Base-by-base conservation (phyloP, 1,139 yeast species). In the Geotrichum restrictum region DNA sequence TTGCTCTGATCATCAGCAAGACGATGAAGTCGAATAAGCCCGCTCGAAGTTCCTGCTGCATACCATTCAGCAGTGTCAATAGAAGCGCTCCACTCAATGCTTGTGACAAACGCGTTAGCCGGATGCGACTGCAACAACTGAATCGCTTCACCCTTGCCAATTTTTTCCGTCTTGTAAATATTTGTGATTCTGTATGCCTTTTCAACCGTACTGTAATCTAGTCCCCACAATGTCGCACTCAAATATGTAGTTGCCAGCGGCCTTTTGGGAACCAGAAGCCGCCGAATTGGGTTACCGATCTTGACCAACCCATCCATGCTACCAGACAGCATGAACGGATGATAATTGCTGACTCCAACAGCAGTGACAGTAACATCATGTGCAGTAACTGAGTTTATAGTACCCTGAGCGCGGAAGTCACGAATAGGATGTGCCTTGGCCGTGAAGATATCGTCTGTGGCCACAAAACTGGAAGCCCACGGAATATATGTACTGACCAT, bases 21-120 rank as follows among this genome's bases (percentile, higher is more conserved):
- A 57, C 78, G 71, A 58, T 86, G 95, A 16, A 88, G 63, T 0
- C 88, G 71, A 7, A 88, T 60, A 24, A 88, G 62, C 0, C 96
- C 97, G 3, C 81, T 72, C 5, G 79, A 77, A 14, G 85, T 77
- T 0, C 82, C 82, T n/a, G 83, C 83, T 2, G 84, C 83, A 66
- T 77, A 85, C 66, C 78, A 74, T 14, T 82, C 81, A n/a, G 81
- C 81, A 33, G 75, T 76, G 1, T 59, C 54, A 0, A 67, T 57
- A 48, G 73, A 75, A 53, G 81, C 85, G 61, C 81, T 80, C 91
- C 95, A 86, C 8, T 79, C 76, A 1, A 82, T 55, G 5, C 80
- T 65, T 0, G 83, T 76, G 3, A 87, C 71, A 19, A 74, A 69
- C 2, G 82, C 72, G 13, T 81, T 78, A 10, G 78, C 73, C 3